phyloP scores from a whole-genome alignment of 73 alveolate species.

The Tetrahymena borealis region DNA sequence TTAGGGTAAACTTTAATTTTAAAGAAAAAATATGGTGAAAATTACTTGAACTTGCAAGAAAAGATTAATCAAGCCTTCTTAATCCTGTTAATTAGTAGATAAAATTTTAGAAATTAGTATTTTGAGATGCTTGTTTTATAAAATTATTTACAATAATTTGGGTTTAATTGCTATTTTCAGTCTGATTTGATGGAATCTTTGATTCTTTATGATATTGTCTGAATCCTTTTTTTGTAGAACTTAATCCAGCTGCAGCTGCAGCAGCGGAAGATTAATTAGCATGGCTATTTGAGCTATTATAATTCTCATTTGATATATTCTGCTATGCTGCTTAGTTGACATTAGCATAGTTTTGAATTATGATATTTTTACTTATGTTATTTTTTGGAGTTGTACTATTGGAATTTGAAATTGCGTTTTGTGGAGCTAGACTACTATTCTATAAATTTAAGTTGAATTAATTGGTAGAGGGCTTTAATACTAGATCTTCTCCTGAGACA shows the following conservation, averaged over 20 bases:
- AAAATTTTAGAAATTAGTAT: too few relatives aligned
- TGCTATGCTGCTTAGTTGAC: background rate
- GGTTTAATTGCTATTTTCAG: background rate
- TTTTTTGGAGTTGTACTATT: background rate
- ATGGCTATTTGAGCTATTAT: background rate
- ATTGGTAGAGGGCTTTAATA: background rate
- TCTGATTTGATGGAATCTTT: background rate
- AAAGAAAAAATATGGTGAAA: background rate
- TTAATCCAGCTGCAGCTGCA: background rate
- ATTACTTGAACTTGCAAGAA: background rate
- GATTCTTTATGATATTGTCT: background rate
- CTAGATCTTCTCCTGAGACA: background rate
- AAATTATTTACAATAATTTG: background rate
- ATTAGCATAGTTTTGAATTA: background rate
- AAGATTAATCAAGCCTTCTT: background rate
- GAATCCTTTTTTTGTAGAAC: background rate
- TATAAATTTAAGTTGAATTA: background rate
- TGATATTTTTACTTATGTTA: background rate
- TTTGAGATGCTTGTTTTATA: too few relatives aligned
- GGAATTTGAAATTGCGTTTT: background rate
- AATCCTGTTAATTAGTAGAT: too few relatives aligned
- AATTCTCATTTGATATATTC: background rate
- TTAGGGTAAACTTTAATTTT: too few relatives aligned
- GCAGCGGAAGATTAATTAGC: background rate
- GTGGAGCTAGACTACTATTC: too few relatives aligned